Base-by-base conservation (phyloP, 106 monocot genomes). In the Allium cepa region DNA sequence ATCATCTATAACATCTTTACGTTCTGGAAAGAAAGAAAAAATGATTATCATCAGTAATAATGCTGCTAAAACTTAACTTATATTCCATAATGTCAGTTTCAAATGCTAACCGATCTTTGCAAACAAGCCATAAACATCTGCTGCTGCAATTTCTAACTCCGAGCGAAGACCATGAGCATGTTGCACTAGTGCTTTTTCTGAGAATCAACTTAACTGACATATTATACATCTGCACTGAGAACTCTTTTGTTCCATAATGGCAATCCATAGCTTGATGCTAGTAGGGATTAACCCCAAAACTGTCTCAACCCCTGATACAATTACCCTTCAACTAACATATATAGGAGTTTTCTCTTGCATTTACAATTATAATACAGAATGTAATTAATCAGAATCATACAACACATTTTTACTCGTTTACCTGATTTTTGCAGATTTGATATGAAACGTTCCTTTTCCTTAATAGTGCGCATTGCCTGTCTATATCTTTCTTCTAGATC, bases 171-270 rank as follows among this genome's bases (percentile, higher is more conserved):
- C 84, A 61, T 76, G 64, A 69, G 88, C 81, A 77, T 70, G 73
- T 17, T 81, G 76, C 64, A 84, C 67, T 71, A 84, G 81, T 70
- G 81, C 76, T 72, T 84, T 84, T 22, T 88, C 88, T 88, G 80
- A 26, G 64, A 70, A 7, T 4, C 36, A 36, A 36, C 1, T 36
- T 4, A n/a, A 36, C 36, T 2, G 36, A 4, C 36, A 36, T 36
- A 36, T 36, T 36, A 36, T 36, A 36, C 36, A 36, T 2, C 36
- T 36, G 36, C 36, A 36, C 4, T 36, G 36, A 36, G 4, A 36
- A 36, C n/a, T n/a, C 36, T 36, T 36, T 1, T 36, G 4, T 36
- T 4, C 36, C 36, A 36, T 36, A 36, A 36, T 36, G 36, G 4
- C 4, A 36, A 4, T 36, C 4, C 36, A 36, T 4, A 36, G 1